Percentiles rank a stretch among this genome's conserved stretches.
Evolutionary conservation across 139 green algal genomes (phyloP).

Genomic region (Chlorella sp.): DNA sequence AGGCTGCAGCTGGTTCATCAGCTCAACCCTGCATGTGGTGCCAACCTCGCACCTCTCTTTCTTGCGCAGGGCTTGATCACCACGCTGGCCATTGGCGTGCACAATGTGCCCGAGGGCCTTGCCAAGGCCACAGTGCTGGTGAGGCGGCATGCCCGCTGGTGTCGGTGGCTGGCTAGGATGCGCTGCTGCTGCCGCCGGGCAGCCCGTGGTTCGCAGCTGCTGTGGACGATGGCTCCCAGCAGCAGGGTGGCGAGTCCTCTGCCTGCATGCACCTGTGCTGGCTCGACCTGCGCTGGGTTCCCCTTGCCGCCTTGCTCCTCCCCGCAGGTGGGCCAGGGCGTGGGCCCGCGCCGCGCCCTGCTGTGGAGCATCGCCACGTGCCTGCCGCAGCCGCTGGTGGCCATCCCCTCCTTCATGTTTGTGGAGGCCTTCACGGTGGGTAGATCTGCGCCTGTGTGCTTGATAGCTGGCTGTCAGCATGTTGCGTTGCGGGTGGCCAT

Average conservation of each 20-base stretch:
- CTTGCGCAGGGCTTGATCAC: slow-evolving; percentile 83
- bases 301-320: too few species aligned
- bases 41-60: too few species aligned
- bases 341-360: slow-evolving; percentile 68
- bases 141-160: not conserved
- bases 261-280: too few species aligned
- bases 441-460: too few species aligned
- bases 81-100: slow-evolving; percentile 95
- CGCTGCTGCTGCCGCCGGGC: too few species aligned
- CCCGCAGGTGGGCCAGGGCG: slow-evolving; percentile 60
- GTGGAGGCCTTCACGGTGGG: slow-evolving; percentile 86
- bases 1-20: too few species aligned
- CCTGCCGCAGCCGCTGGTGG: slow-evolving; percentile 90
- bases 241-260: too few species aligned
- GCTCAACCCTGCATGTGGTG: too few species aligned
- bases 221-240: not conserved
- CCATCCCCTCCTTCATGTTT: slow-evolving; percentile 94
- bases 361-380: slow-evolving; percentile 85
- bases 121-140: slow-evolving; percentile 94
- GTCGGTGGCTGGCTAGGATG: not conserved
- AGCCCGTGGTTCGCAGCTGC: too few species aligned
- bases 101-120: slow-evolving; percentile 98
- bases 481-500: slow-evolving; percentile 90
- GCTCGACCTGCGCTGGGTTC: too few species aligned
- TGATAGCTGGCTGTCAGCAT: too few species aligned